Evolutionary conservation across 129 eudicot genomes (phyloP), one percentile per base, ranked within the genome.

Genomic region (Sambucus nigra): DNA sequence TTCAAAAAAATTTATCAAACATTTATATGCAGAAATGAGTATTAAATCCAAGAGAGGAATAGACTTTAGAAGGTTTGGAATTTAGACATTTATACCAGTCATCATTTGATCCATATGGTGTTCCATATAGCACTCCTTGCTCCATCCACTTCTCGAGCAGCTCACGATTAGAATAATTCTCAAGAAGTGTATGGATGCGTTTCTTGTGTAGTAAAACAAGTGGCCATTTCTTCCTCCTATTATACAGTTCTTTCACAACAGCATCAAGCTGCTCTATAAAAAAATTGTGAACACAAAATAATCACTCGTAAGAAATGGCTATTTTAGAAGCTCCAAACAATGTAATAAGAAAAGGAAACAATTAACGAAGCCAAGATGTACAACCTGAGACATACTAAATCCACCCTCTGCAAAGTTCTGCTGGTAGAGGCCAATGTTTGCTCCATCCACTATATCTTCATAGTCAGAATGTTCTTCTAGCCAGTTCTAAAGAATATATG

Each of bases 321-420:
- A 17, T 40, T n/a, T n/a, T 27, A 21, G 23, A 7, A 40, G 5
- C 21, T 52, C 4, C 56, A 17, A 26, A 27, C 48, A 51, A 61
- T 16, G 32, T 16, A 53, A 42, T 16, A 13, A 20, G 25, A 57
- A 87, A 25, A 41, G 49, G 38, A 8, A 32, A 33, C 45, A 32
- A 62, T 53, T 25, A 47, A 38, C 18, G 2, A 53, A 64, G 2
- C 24, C 1, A 25, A 51, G 60, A 68, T 68, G 46, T 31, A 64
- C 67, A 68, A 88, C 97, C 95, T 84, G 97, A n/a, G 94, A 27
- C 55, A 84, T 65, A 64, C 94, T 82, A 69, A 92, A 92, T 63
- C 96, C 94, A 70, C 99, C 96, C 32, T 92, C 84, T 3, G 82
- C 85, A 49, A 92, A 86, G 69, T 92, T 92, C 63, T 92, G 99